Conservation (phyloP, 1,284 basidiomycete genomes). For the Ustilago bromivora region DNA sequence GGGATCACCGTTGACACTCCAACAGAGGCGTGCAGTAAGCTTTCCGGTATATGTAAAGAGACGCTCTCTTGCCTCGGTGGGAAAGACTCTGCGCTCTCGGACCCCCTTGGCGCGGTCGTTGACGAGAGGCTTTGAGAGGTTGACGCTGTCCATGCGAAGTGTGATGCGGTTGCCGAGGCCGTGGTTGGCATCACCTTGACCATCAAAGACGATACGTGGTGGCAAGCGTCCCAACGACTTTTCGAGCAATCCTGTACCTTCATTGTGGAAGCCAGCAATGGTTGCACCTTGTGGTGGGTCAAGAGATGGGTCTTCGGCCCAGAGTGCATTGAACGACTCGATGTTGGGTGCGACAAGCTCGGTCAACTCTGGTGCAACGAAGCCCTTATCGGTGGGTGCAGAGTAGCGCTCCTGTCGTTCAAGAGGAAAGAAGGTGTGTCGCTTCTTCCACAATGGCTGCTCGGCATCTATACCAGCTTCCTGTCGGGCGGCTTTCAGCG, state of each 20-base stretch:
- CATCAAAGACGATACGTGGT: constrained; percentile 91
- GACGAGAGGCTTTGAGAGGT: constrained; percentile 86
- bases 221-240: constrained; percentile 86
- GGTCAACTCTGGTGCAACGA: constrained; percentile 85
- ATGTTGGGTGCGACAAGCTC: constrained; percentile 94
- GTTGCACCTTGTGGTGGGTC: constrained; percentile 72
- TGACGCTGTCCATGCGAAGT: constrained; percentile 89
- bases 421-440: constrained; percentile 81
- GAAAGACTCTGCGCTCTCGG: constrained; percentile 84
- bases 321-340: constrained; percentile 93
- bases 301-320: constrained; percentile 62
- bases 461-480: constrained; percentile 34
- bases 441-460: constrained; percentile 51
- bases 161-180: constrained; percentile 70
- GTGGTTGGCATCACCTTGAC: constrained; percentile 70
- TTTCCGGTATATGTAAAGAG: constrained; percentile 90
- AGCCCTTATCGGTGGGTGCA: constrained; percentile 79
- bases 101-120: constrained; percentile 84
- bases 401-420: constrained; percentile 84
- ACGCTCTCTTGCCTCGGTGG: constrained; percentile 79
- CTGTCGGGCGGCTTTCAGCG: constrained; percentile 46
- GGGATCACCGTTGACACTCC: constrained; percentile 82
- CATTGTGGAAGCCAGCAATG: constrained; percentile 75
- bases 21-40: constrained; percentile 89
- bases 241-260: constrained; percentile 83